phyloP scores from a whole-genome alignment of 129 eudicot species.

The Escallonia rubra region DNA sequence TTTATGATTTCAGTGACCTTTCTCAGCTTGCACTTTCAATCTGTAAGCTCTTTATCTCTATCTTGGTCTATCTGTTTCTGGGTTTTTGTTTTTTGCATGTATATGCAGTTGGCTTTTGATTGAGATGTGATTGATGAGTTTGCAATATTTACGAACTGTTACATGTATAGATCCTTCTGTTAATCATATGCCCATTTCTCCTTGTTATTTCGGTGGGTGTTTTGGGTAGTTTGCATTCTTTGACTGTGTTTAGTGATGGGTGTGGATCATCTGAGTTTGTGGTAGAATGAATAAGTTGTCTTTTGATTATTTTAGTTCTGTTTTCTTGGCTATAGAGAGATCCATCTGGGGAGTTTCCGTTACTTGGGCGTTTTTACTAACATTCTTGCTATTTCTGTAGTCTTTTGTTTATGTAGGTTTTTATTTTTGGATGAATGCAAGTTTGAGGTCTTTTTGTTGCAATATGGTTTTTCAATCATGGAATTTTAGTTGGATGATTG shows the following conservation, averaged over 20 bases:
- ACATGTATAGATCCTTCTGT: neutral
- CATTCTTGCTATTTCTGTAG: neutral
- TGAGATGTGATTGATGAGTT: neutral
- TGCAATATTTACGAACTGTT: neutral
- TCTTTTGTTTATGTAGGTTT: neutral
- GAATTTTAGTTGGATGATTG: too few species aligned
- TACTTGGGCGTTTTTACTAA: conserved; percentile 15
- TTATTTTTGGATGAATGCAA: conserved; percentile 15
- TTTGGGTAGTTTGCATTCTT: neutral
- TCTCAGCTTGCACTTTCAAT: neutral
- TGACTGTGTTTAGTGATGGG: neutral
- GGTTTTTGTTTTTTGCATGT: neutral
- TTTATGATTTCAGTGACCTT: neutral
- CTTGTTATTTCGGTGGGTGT: neutral
- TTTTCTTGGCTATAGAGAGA: conserved; percentile 10
- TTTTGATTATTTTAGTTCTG: neutral
- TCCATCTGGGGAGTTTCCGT: conserved; percentile 11
- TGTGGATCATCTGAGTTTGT: neutral
- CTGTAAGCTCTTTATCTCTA: neutral
- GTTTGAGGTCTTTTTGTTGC: conserved; percentile 4
- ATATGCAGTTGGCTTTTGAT: neutral
- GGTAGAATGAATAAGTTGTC: neutral
- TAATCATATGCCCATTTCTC: neutral
- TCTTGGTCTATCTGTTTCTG: neutral
- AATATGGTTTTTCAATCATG: too few species aligned